Conservation (phyloP, 495 filamentous ascomycete genomes). For the Penicillium coffeae region DNA sequence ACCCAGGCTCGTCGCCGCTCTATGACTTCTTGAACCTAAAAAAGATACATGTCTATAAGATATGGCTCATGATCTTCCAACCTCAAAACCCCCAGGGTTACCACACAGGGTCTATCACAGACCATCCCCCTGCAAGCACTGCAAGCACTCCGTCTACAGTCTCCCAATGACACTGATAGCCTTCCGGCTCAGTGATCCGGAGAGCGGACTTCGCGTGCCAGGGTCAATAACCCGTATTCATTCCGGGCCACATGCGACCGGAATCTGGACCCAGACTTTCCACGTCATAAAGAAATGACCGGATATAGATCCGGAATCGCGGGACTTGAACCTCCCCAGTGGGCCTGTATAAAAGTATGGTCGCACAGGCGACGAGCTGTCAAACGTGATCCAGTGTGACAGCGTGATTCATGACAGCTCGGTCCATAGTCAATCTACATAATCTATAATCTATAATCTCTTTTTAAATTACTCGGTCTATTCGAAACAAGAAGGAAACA, state of each 20-base stretch:
- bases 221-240: background rate
- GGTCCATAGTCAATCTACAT: background rate
- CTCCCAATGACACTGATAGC: background rate
- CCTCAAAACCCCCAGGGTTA: too few species aligned
- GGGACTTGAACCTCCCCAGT: too few species aligned
- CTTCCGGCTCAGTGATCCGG: background rate
- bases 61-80: too few species aligned
- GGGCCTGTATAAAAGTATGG: background rate
- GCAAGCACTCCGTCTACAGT: too few species aligned
- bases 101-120: too few species aligned
- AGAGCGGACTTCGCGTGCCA: background rate
- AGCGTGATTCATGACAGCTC: background rate
- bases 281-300: background rate
- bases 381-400: background rate
- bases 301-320: background rate
- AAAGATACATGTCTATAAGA: background rate
- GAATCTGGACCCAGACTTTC: too few species aligned
- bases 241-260: too few species aligned
- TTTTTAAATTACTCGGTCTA: background rate
- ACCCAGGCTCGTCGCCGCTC: constrained; percentile 25
- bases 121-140: too few species aligned
- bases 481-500: background rate
- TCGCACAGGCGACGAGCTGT: background rate
- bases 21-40: constrained; percentile 21
- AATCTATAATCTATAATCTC: background rate